Conservation (phyloP, 163 green algal genomes). For the Volvox carteri region DNA sequence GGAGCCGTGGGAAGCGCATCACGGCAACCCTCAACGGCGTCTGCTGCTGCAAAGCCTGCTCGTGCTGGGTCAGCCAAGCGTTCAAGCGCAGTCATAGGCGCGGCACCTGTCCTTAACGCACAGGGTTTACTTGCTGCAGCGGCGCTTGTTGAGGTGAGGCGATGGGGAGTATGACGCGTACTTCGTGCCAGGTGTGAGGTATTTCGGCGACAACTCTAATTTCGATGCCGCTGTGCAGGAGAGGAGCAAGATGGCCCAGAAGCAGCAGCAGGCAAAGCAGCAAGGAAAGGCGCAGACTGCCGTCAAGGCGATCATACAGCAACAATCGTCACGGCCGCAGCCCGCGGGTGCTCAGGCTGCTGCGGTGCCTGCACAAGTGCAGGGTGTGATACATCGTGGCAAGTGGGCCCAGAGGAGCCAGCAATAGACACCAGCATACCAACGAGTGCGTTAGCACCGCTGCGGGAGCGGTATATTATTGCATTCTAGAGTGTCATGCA, state of each 20-base stretch:
- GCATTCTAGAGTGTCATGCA: too few species aligned
- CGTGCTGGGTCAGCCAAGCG: conserved; percentile 25
- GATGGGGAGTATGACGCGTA: too few species aligned
- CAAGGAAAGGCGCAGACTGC: conserved; percentile 50
- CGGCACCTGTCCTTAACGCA: conserved; percentile 70
- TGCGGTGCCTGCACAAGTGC: conserved; percentile 38
- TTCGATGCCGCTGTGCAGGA: conserved; percentile 29
- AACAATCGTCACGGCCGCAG: background rate
- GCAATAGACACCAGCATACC: background rate
- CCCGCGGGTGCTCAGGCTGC: background rate
- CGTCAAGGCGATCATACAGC: background rate
- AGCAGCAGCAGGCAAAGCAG: conserved; percentile 43
- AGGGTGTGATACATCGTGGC: conserved; percentile 65
- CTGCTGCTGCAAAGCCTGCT: conserved; percentile 4
- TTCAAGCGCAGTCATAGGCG: conserved; percentile 71
- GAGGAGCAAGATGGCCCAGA: conserved; percentile 53
- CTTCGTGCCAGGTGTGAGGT: too few species aligned
- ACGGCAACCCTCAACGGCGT: background rate
- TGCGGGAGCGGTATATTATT: background rate
- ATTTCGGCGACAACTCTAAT: too few species aligned
- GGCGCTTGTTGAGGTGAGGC: conserved; percentile 62
- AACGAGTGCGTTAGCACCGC: background rate
- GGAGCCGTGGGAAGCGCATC: background rate
- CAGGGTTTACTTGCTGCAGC: conserved; percentile 70
- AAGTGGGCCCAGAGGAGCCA: conserved; percentile 63